A percentile compares a stretch with the other conserved stretches of the same genome.
phyloP scores from a whole-genome alignment of 139 green algal species.

The Zygnema cylindricum region DNA sequence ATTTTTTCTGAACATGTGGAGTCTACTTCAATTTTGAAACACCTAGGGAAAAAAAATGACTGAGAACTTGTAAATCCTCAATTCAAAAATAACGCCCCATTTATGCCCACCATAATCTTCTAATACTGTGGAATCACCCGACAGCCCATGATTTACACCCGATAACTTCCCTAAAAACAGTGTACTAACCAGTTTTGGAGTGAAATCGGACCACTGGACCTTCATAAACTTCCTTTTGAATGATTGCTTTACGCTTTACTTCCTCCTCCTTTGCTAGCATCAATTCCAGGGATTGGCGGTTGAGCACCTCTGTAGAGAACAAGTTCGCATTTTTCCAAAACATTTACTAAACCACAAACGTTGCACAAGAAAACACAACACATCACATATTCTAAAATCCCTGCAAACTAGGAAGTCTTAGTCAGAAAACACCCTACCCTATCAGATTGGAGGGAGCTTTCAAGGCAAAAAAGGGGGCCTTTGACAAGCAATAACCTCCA shows the following conservation, averaged over 20 bases:
- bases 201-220: slow-evolving; percentile 57
- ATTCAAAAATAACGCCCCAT: slow-evolving; percentile 1
- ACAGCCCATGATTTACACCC: neutral
- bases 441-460: no score
- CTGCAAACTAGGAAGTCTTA: no score
- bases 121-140: neutral
- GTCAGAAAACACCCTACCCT: no score
- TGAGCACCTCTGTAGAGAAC: slow-evolving; percentile 73
- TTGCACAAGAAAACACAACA: no score
- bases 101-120: neutral
- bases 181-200: slow-evolving; percentile 47
- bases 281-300: slow-evolving; percentile 74
- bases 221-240: slow-evolving; percentile 53
- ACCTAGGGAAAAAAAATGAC: neutral
- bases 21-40: neutral
- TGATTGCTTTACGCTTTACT: slow-evolving; percentile 66
- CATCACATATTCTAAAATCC: no score
- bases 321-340: no score
- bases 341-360: no score
- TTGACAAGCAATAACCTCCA: no score
- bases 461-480: no score
- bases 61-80: no score
- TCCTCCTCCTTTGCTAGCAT: slow-evolving; percentile 73
- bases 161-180: no score
- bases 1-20: neutral